phyloP scores from a whole-genome alignment of 2,329 filamentous ascomycete species.

The Verticillium tricorpus region DNA sequence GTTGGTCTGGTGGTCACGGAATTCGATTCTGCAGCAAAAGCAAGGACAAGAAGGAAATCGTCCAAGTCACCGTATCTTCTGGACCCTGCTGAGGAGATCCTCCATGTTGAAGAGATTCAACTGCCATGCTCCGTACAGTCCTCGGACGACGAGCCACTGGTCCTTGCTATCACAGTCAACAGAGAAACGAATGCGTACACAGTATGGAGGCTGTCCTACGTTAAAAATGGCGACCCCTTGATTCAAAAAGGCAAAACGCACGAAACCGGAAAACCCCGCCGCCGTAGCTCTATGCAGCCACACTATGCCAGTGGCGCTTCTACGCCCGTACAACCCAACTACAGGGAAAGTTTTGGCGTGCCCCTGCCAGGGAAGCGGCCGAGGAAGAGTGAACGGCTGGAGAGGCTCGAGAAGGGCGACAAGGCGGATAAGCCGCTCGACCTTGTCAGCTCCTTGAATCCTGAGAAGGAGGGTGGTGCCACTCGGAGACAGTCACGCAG shows the following conservation, averaged over 20 bases:
- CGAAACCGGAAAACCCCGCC: conserved; percentile 37
- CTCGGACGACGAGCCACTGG: conserved; percentile 46
- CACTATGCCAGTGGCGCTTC: conserved; percentile 68
- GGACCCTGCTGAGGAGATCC: conserved; percentile 72
- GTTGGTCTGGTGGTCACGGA: conserved; percentile 74
- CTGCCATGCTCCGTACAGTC: conserved; percentile 40
- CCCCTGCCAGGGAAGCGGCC: conserved; percentile 48
- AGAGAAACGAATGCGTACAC: conserved; percentile 71
- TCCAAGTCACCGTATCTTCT: conserved; percentile 52
- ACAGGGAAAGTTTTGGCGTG: conserved; percentile 73
- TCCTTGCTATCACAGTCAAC: conserved; percentile 79
- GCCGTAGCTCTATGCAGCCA: conserved; percentile 62
- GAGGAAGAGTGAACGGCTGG: conserved; percentile 46
- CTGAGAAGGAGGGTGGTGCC: conserved; percentile 54
- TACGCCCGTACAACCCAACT: conserved; percentile 67
- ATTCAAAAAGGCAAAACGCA: conserved; percentile 36
- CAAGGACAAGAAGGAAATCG: conserved; percentile 31
- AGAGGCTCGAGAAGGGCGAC: conserved; percentile 30
- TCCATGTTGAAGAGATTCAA: conserved; percentile 70
- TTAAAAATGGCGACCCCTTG: conserved; percentile 60
- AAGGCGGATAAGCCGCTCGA: conserved; percentile 47
- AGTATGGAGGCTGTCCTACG: conserved; percentile 78
- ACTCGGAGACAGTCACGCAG: conserved; percentile 64
- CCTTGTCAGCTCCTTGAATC: conserved; percentile 66
- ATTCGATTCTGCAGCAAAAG: conserved; percentile 35